phyloP scores from a whole-genome alignment of 768 basidiomycete species.

The Calocybe gangraenosa region DNA sequence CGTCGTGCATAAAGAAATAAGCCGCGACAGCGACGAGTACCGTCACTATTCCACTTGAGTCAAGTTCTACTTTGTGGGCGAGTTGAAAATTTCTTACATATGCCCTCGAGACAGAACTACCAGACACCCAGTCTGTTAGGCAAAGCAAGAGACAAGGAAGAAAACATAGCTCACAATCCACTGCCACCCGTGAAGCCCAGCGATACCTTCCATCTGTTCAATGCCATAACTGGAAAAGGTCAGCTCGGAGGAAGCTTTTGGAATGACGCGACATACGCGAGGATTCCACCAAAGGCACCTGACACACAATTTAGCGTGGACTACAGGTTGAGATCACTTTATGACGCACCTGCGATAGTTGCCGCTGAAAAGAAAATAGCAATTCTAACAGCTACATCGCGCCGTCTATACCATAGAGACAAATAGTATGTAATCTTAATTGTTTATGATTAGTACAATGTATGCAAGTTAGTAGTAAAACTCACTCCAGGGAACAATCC shows the following conservation, averaged over 20 bases:
- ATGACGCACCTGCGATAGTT: constrained; percentile 40
- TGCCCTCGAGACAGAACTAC: constrained; percentile 44
- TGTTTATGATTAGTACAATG: not conserved
- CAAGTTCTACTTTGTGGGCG: not conserved
- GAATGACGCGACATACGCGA: constrained; percentile 33
- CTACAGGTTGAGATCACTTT: not conserved
- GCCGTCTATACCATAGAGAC: constrained; percentile 57
- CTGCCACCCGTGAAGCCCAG: constrained; percentile 39
- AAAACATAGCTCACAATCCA: constrained; percentile 37
- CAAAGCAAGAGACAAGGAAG: not conserved
- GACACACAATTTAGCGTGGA: constrained; percentile 2
- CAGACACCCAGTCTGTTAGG: not conserved
- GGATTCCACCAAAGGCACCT: constrained; percentile 44
- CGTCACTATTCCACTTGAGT: constrained; percentile 19
- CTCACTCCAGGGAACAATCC: constrained; percentile 35
- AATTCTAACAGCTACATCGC: constrained; percentile 53
- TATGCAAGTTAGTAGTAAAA: not conserved
- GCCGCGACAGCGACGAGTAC: constrained; percentile 36
- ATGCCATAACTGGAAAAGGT: constrained; percentile 38
- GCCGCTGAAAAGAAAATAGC: constrained; percentile 65
- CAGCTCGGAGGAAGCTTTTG: constrained; percentile 5
- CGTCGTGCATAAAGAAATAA: constrained; percentile 55
- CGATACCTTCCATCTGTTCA: constrained; percentile 38
- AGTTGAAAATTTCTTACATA: constrained; percentile 18
- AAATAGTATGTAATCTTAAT: constrained; percentile 38